phyloP scores from a whole-genome alignment of 805 yeast species.

The Naumovozyma castellii region DNA sequence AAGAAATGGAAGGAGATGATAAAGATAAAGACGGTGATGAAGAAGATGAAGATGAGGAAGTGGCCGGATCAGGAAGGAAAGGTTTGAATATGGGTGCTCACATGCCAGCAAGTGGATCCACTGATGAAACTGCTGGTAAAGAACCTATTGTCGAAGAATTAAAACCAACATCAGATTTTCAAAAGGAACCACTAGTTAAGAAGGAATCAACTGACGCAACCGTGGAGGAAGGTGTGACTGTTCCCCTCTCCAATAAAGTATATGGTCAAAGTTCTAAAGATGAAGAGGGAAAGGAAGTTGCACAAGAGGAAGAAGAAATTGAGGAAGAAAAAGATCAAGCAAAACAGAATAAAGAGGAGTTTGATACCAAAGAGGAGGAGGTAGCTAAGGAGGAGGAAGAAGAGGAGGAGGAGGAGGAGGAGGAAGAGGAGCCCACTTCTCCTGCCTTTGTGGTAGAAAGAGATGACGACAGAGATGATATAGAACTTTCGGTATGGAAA shows the following conservation, averaged over 20 bases:
- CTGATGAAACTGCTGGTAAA: too few relatives aligned
- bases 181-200: not conserved
- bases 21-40: constrained; percentile 32
- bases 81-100: constrained; percentile 31
- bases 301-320: constrained; percentile 18
- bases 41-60: constrained; percentile 27
- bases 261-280: too few relatives aligned
- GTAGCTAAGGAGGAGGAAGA: constrained; percentile 27
- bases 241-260: too few relatives aligned
- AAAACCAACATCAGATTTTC: not conserved
- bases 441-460: constrained; percentile 38
- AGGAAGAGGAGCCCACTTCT: constrained; percentile 35
- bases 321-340: constrained; percentile 25
- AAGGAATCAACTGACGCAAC: constrained; percentile 11
- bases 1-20: constrained; percentile 43
- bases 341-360: not conserved
- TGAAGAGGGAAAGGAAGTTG: constrained; percentile 3
- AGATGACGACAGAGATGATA: constrained; percentile 55
- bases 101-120: constrained; percentile 14
- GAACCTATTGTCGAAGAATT: too few relatives aligned
- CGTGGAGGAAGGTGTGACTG: constrained; percentile 2
- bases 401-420: constrained; percentile 36
- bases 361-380: constrained; percentile 20
- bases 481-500: constrained; percentile 78
- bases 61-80: constrained; percentile 29